These are phyloP conservation scores for Boehmeria nivea DNA, from an alignment of 306 rosid genomes.

Conservation along the genomic window DNA sequence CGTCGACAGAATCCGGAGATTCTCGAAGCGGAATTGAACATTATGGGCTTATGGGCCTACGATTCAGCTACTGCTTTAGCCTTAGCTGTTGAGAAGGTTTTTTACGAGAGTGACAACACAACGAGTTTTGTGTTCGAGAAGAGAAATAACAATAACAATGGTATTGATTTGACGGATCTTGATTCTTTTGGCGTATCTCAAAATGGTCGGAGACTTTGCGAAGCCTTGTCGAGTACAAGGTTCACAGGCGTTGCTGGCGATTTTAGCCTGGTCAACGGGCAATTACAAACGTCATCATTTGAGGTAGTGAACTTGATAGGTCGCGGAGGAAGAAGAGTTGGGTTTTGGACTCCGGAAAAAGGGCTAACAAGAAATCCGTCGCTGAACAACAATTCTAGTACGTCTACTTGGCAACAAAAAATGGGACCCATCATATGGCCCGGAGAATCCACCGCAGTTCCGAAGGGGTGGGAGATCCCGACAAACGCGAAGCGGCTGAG, in stretches of 20 bases:
- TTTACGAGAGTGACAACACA: neutral
- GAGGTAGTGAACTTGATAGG: slow-evolving; percentile 39
- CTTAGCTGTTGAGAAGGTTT: slow-evolving; percentile 37
- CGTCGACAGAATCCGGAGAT: slow-evolving; percentile 26
- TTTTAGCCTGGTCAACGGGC: slow-evolving; percentile 21
- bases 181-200: slow-evolving; percentile 27
- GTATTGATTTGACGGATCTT: slow-evolving; percentile 30
- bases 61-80: slow-evolving; percentile 50
- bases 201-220: slow-evolving; percentile 31
- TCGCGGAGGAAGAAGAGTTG: slow-evolving; percentile 28
- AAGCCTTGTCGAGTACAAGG: slow-evolving; percentile 20
- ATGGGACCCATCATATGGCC: slow-evolving; percentile 32
- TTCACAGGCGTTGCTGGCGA: slow-evolving; percentile 26
- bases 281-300: slow-evolving; percentile 13
- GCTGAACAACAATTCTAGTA: neutral
- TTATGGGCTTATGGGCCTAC: slow-evolving; percentile 43
- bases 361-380: slow-evolving; percentile 30
- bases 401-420: neutral
- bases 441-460: slow-evolving; percentile 28
- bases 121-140: neutral
- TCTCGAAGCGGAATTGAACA: slow-evolving; percentile 18
- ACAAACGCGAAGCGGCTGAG: slow-evolving; percentile 30
- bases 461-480: slow-evolving; percentile 54
- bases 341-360: slow-evolving; percentile 40
- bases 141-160: too few relatives aligned